phyloP scores from a whole-genome alignment of 2,329 filamentous ascomycete species.

The Harringtonia lauricola region DNA sequence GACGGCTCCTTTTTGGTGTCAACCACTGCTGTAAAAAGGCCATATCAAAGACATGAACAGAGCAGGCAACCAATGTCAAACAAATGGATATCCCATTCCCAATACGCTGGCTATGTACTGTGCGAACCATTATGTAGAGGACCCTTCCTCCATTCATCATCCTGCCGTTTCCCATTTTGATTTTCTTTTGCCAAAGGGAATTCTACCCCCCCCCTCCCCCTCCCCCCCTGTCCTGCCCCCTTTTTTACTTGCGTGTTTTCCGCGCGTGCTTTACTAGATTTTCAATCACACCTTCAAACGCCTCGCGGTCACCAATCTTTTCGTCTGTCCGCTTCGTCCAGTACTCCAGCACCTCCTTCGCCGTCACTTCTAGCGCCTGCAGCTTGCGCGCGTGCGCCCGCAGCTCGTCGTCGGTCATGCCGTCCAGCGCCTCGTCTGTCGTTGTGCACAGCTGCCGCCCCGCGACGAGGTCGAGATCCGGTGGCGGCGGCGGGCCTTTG shows the following conservation, averaged over 20 bases:
- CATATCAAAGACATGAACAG: no score
- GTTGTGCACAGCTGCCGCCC: slow-evolving; percentile 71
- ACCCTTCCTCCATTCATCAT: no score
- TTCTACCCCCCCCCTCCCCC: no score
- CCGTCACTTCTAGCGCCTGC: slow-evolving; percentile 56
- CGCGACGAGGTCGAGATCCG: slow-evolving; percentile 67
- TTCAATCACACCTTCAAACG: slow-evolving; percentile 93
- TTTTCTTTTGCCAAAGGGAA: no score
- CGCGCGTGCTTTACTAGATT: slow-evolving; percentile 87
- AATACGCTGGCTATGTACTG: no score
- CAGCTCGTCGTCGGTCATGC: slow-evolving; percentile 70
- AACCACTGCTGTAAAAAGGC: no score
- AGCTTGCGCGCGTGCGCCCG: slow-evolving; percentile 58
- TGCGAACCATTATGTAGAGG: no score
- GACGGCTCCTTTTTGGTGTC: no score
- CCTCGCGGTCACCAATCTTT: slow-evolving; percentile 80
- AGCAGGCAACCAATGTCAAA: no score
- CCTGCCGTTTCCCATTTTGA: no score
- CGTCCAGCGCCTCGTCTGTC: slow-evolving; percentile 70
- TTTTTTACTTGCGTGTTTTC: slow-evolving; percentile 60
- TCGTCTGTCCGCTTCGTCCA: slow-evolving; percentile 83
- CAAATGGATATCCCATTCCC: no score
- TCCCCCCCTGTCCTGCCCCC: no score
- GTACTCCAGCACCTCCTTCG: slow-evolving; percentile 71
- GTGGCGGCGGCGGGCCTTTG: slow-evolving; percentile 54